Evolutionary conservation across 2,329 filamentous ascomycete genomes (phyloP).

Genomic region (Cylindrodendrum hubeiense): DNA sequence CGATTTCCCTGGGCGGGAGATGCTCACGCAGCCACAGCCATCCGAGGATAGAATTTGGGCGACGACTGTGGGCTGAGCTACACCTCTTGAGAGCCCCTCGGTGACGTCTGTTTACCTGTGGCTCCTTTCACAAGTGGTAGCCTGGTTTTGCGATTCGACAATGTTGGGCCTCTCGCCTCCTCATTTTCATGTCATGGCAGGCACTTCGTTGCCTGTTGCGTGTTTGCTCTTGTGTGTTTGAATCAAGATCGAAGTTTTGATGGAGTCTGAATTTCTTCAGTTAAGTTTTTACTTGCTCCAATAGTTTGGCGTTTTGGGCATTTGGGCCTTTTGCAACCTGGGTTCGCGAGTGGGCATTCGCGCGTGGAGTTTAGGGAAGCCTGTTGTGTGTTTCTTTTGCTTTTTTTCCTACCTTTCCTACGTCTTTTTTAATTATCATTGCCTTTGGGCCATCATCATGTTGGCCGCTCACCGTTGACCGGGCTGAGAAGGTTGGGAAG

Average conservation of each 20-base stretch:
- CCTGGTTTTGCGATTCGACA: constrained; percentile 20
- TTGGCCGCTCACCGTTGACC: constrained; percentile 42
- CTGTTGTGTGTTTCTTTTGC: constrained; percentile 28
- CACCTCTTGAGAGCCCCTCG: constrained; percentile 23
- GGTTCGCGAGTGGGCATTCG: constrained; percentile 38
- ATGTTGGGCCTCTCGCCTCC: constrained; percentile 4
- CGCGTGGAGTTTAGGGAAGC: constrained; percentile 41
- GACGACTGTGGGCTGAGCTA: constrained; percentile 32
- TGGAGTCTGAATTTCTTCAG: constrained; percentile 32
- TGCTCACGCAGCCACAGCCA: constrained; percentile 63
- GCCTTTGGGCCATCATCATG: constrained; percentile 33
- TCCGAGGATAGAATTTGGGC: constrained; percentile 50
- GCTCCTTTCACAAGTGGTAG: not conserved
- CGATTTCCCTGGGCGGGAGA: constrained; percentile 63
- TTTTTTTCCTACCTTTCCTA: constrained; percentile 20
- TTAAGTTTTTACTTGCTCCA: constrained; percentile 28
- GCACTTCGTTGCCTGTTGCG: constrained; percentile 5
- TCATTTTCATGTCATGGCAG: constrained; percentile 7
- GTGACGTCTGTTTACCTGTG: constrained; percentile 10
- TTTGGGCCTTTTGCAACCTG: constrained; percentile 36
- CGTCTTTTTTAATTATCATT: constrained; percentile 37
- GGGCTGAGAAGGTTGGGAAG: constrained; percentile 37
- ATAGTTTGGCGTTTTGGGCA: constrained; percentile 42
- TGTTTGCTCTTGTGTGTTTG: constrained; percentile 34
- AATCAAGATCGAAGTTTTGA: constrained; percentile 30